phyloP scores from a whole-genome alignment of 2,329 filamentous ascomycete species.

The Aspergillus fumigatiaffinis region DNA sequence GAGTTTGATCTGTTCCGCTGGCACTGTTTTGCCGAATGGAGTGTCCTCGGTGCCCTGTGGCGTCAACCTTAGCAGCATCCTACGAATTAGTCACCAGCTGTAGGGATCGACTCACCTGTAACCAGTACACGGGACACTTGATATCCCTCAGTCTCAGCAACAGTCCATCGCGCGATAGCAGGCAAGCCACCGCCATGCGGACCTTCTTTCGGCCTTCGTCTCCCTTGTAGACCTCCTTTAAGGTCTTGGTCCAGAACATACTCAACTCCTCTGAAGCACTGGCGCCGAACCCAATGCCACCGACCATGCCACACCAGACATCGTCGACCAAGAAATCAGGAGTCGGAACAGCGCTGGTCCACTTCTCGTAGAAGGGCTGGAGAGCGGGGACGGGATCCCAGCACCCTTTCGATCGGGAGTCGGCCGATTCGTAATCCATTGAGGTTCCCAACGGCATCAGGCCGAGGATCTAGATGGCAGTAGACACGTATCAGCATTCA shows the following conservation, averaged over 20 bases:
- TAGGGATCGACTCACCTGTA: slow-evolving; percentile 36
- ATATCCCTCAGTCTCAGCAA: slow-evolving; percentile 45
- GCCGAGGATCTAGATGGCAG: slow-evolving; percentile 42
- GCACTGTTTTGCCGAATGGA: slow-evolving; percentile 14
- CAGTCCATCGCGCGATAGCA: slow-evolving; percentile 48
- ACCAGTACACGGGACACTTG: slow-evolving; percentile 49
- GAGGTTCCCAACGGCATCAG: slow-evolving; percentile 52
- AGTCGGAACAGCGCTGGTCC: slow-evolving; percentile 37
- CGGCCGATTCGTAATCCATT: slow-evolving; percentile 47
- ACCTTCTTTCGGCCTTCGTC: slow-evolving; percentile 47
- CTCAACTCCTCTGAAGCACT: slow-evolving; percentile 33
- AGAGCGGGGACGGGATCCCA: slow-evolving; percentile 43
- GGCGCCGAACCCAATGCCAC: slow-evolving; percentile 46
- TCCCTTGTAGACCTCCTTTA: slow-evolving; percentile 46
- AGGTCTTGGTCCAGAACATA: slow-evolving; percentile 43
- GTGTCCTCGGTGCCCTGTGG: slow-evolving; percentile 14
- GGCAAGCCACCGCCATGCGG: slow-evolving; percentile 49
- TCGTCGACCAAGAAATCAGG: slow-evolving; percentile 42
- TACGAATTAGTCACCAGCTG: not conserved
- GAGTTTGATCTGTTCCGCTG: slow-evolving; percentile 43
- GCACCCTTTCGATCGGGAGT: slow-evolving; percentile 44
- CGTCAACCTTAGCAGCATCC: not conserved
- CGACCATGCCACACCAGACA: slow-evolving; percentile 44
- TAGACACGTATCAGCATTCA: not conserved
- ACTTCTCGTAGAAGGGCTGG: slow-evolving; percentile 35